phyloP scores from a whole-genome alignment of 23 red algal species.

The Pyropia yezoensis region DNA sequence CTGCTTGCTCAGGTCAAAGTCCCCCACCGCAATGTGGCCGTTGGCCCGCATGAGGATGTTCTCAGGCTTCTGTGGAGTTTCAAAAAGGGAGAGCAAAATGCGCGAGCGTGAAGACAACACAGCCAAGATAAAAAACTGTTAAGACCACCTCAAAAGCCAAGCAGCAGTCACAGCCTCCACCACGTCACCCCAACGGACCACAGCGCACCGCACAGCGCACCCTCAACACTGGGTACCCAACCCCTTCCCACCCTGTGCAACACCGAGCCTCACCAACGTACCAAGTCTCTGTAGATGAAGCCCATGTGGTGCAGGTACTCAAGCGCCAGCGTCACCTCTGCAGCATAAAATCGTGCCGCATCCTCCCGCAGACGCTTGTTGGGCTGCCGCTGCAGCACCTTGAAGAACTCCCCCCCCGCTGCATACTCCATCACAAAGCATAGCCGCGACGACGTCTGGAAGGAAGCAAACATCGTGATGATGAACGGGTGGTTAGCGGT shows the following conservation, averaged over 20 bases:
- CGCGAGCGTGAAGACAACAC: no score
- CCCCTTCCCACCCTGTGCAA: no score
- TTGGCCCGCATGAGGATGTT: conserved; percentile 76
- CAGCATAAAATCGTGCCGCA: conserved; percentile 75
- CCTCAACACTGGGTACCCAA: no score
- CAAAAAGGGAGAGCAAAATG: no score
- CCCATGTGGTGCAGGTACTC: conserved; percentile 86
- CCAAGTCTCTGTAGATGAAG: conserved; percentile 76
- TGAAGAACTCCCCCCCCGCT: conserved; percentile 80
- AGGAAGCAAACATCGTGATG: conserved; percentile 86
- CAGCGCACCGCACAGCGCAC: no score
- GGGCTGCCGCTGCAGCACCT: conserved; percentile 66
- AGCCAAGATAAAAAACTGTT: no score
- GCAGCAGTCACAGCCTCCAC: no score
- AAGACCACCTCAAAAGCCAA: no score
- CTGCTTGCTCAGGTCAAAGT: conserved; percentile 82
- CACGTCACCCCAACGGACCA: no score
- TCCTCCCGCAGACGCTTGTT: conserved; percentile 69
- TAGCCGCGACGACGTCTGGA: conserved; percentile 72
- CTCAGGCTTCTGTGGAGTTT: conserved; percentile 35
- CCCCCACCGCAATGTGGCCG: conserved; percentile 66
- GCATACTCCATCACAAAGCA: conserved; percentile 87
- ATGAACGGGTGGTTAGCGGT: conserved; percentile 88
- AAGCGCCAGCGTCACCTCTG: conserved; percentile 72
- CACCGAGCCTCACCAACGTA: no score